Conservation (phyloP, 257 asterid species). For the Echites panduratus region DNA sequence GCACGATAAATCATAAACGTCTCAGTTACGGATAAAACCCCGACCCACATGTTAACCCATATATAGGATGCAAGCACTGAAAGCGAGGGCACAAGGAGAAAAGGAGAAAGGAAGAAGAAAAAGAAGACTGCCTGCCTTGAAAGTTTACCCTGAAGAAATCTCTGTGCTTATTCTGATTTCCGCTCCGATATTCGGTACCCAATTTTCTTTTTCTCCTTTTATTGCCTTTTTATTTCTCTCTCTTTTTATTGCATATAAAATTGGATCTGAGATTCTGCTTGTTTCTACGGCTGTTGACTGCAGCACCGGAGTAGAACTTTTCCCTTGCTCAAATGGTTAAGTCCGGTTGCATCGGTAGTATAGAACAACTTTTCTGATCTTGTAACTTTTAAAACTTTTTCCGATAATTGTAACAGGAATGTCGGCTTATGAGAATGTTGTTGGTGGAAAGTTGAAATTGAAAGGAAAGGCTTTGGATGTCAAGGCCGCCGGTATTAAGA, state of each 20-base stretch:
- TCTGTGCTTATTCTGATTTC: neutral
- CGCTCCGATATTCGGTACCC: neutral
- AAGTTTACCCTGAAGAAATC: neutral
- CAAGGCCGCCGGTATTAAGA: constrained; percentile 56
- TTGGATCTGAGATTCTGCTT: neutral
- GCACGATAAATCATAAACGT: too few species aligned
- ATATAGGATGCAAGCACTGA: neutral
- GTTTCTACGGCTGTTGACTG: neutral
- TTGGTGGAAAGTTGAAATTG: constrained; percentile 82
- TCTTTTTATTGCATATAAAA: neutral
- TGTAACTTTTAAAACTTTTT: too few species aligned
- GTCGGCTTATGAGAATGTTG: constrained; percentile 81
- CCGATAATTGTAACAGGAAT: constrained; percentile 26
- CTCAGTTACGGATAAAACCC: neutral
- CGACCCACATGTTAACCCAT: neutral
- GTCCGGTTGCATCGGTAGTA: neutral
- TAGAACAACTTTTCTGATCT: neutral
- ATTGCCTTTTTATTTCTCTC: neutral
- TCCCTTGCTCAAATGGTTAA: neutral
- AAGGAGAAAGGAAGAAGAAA: neutral
- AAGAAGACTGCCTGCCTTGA: neutral
- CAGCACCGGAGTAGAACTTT: too few species aligned
- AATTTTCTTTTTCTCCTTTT: neutral
- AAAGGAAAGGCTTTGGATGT: constrained; percentile 97
- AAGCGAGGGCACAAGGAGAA: neutral